These are phyloP conservation scores for Russula dissimulans DNA, from an alignment of 768 basidiomycete species.

Conservation along the genomic window DNA sequence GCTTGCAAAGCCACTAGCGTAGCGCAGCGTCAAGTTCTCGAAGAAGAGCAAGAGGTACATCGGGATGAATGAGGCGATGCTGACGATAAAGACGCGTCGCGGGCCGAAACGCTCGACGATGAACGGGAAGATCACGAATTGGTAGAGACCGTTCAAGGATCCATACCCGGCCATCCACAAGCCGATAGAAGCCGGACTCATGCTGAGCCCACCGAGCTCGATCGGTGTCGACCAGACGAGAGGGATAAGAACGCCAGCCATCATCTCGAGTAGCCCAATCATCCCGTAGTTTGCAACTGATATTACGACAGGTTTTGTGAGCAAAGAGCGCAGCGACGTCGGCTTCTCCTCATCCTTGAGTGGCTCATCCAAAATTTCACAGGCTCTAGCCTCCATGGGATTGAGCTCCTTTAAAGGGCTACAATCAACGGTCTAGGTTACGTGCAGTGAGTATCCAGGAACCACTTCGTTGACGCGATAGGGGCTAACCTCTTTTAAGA, in stretches of 20 bases:
- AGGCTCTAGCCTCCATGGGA: neutral
- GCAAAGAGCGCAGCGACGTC: conserved; percentile 28
- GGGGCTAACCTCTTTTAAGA: conserved; percentile 9
- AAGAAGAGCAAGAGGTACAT: conserved; percentile 24
- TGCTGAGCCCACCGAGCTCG: conserved; percentile 32
- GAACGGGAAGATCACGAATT: conserved; percentile 31
- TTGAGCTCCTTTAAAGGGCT: neutral
- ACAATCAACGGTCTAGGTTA: neutral
- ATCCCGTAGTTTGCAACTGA: conserved; percentile 36
- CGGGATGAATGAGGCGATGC: conserved; percentile 20
- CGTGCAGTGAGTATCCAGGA: neutral
- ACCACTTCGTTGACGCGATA: no score
- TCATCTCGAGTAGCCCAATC: conserved; percentile 35
- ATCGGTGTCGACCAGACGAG: conserved; percentile 38
- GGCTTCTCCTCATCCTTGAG: conserved; percentile 1
- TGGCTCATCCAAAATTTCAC: neutral
- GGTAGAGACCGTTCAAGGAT: conserved; percentile 29
- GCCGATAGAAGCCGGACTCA: conserved; percentile 12
- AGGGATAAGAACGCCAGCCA: conserved; percentile 32
- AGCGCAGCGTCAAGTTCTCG: neutral
- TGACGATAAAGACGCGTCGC: neutral
- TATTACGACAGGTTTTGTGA: conserved; percentile 30
- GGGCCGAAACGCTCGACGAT: conserved; percentile 3
- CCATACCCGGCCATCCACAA: conserved; percentile 29
- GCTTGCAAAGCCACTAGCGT: neutral